phyloP scores from a whole-genome alignment of 371 early-diverging fungal species.

The Dinochytrium kinnereticum region DNA sequence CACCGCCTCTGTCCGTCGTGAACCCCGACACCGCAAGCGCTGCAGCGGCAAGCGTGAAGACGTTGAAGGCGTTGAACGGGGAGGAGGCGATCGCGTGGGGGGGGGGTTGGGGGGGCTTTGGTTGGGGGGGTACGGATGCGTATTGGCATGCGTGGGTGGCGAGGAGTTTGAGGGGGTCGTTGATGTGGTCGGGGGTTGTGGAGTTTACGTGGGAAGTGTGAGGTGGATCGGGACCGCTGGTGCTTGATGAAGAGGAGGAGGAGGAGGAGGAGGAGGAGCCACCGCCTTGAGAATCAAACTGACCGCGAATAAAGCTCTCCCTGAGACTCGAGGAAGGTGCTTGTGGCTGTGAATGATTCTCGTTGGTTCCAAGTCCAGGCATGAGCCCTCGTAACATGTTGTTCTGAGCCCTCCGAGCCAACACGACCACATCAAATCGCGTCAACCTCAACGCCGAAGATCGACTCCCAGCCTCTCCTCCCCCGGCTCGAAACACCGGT shows the following conservation, averaged over 20 bases:
- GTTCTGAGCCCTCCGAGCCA: constrained; percentile 26
- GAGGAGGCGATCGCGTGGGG: not conserved
- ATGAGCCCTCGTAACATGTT: constrained; percentile 14
- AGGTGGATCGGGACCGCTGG: too few species aligned
- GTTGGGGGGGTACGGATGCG: too few species aligned
- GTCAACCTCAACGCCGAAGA: constrained; percentile 9
- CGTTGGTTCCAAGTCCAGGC: not conserved
- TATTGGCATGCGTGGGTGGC: constrained; percentile 7
- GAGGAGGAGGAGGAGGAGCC: too few species aligned
- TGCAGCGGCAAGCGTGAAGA: constrained; percentile 15
- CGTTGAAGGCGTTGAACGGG: not conserved
- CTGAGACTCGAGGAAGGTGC: too few species aligned
- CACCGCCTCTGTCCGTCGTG: not conserved
- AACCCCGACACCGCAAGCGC: constrained; percentile 18
- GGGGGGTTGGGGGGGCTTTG: not conserved
- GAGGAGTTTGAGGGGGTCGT: not conserved
- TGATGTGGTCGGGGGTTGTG: too few species aligned
- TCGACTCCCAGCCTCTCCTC: not conserved
- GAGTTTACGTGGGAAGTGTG: too few species aligned
- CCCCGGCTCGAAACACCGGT: constrained; percentile 18
- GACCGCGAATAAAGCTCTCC: too few species aligned
- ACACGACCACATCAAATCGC: constrained; percentile 24
- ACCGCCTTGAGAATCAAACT: too few species aligned
- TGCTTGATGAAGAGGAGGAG: too few species aligned
- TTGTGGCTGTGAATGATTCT: too few species aligned